Evolutionary conservation across 306 rosid species (phyloP), one percentile per base, ranked within the genome.

Genomic region (Acacia confusa): DNA sequence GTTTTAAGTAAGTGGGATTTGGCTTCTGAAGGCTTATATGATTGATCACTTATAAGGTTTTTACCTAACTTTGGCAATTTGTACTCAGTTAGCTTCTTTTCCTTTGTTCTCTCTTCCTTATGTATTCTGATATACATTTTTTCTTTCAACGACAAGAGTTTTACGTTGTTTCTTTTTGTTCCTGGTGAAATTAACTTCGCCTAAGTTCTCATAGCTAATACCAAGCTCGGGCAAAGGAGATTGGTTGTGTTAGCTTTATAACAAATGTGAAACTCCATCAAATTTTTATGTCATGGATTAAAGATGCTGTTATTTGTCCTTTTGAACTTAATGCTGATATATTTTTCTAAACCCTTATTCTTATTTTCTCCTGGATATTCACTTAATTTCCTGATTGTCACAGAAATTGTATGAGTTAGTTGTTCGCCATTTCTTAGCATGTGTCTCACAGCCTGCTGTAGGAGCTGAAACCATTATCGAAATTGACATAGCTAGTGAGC

Each of bases 61-160:
- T 83, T 20, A 53, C 71, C 65, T 77, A 40, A 6, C 34, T 72
- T 66, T 5, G 27, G 17, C 76, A 74, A 50, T 73, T 75, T 86
- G 72, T 73, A 50, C 30, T 63, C 47, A 52, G 36, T 74, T 60
- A 67, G 66, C 43, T 38, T 58, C 64, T 38, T 78, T 64, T 30
- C 6, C 70, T 61, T 13, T 3, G 19, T 78, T 63, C 52, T 80
- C 27, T 72, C 58, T 47, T 66, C 43, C 32, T 47, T 72, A 16
- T 61, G 53, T 24, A 58, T 22, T 24, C 61, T 47, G 36, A 34
- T 55, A 3, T 22, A 27, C 70, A 16, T 9, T 76, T 76, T 32
- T 43, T 25, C 34, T 61, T 41, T 41, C 28, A 61, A 57, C 34
- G 34, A 25, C 36, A 14, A 22, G 25, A 63, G 40, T 27, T 72